Base-by-base conservation (phyloP, 2,329 filamentous ascomycete species). In the Cylindrodendrum hubeiense region DNA sequence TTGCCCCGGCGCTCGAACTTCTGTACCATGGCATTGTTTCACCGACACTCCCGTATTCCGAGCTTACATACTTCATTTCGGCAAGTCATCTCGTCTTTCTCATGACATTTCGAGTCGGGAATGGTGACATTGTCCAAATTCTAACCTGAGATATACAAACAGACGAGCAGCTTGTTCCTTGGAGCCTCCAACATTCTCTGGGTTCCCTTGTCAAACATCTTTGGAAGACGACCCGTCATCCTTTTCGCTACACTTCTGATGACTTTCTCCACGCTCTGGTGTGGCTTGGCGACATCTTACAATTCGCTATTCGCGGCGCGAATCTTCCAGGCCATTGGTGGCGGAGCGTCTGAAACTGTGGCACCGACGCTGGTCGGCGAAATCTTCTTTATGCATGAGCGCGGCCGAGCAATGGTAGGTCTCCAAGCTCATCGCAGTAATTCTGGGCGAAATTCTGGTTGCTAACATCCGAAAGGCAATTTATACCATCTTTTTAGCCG, bases 121-220 rank as follows among this genome's bases (percentile, higher is more conserved):
- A 1, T 3, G n/a, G n/a, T 34, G 19, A 17, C 5, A 5, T 28
- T 17, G 4, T 10, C 3, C 24, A 22, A 21, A 0, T 8, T 39
- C 21, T 55, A 43, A 47, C 26, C 15, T 10, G 2, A 21, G 21
- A 5, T n/a, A 17, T 8, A 12, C 0, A 1, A 9, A 37, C 15
- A 81, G 79, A 69, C 78, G 6, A 75, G 78, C n/a, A 63, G 79
- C 0, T 62, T 81, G 0, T 67, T 79, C 1, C 59, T 80, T 0
- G 80, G 79, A 0, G 74, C 75, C 0, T 71, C 74, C 0, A 81
- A 81, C 9, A 74, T 80, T 13, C 71, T 74, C 51, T 79, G 79
- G 74, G 79, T 81, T 1, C 80, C 80, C 0, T 28, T 81, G 49
- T 75, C 80, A 0, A 81, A 81, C 44, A 73, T 76, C 24, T 66